Evolutionary conservation across 192 early-diverging fungal genomes (phyloP).

Genomic region (Coemansia sp.): DNA sequence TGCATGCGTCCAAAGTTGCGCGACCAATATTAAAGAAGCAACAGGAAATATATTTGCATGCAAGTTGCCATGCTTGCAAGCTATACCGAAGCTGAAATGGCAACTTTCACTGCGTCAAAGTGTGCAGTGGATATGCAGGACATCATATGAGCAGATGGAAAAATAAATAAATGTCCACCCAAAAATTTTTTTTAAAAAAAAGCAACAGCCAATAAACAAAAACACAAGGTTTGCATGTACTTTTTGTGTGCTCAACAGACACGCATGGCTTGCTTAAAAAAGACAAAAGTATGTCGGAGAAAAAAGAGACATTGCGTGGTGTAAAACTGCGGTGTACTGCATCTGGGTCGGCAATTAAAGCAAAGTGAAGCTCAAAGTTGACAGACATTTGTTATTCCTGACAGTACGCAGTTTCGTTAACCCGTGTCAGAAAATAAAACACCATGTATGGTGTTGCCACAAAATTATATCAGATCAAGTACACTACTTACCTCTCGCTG

Average conservation of each 20-base stretch:
- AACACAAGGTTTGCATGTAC: too few relatives aligned
- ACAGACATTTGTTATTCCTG: too few relatives aligned
- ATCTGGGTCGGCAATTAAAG: neutral
- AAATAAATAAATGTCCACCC: neutral
- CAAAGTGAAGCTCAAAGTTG: too few relatives aligned
- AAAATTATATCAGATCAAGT: too few relatives aligned
- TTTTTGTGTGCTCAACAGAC: too few relatives aligned
- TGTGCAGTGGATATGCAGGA: neutral
- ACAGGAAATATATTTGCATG: neutral
- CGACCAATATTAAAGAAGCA: neutral
- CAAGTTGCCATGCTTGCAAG: neutral
- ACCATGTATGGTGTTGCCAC: too few relatives aligned
- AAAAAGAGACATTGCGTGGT: too few relatives aligned
- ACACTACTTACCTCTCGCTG: slow-evolving; percentile 58
- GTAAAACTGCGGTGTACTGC: neutral
- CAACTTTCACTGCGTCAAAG: slow-evolving; percentile 5
- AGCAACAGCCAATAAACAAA: too few relatives aligned
- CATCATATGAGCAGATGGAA: neutral
- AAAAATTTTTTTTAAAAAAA: neutral
- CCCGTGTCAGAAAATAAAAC: neutral
- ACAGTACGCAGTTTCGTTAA: too few relatives aligned
- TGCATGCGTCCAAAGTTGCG: neutral
- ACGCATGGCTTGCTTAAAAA: neutral
- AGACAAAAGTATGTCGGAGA: neutral
- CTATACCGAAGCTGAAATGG: neutral